These are phyloP conservation scores for Cocos nucifera DNA, from an alignment of 176 grass and related monocot genomes.

Conservation along the genomic window DNA sequence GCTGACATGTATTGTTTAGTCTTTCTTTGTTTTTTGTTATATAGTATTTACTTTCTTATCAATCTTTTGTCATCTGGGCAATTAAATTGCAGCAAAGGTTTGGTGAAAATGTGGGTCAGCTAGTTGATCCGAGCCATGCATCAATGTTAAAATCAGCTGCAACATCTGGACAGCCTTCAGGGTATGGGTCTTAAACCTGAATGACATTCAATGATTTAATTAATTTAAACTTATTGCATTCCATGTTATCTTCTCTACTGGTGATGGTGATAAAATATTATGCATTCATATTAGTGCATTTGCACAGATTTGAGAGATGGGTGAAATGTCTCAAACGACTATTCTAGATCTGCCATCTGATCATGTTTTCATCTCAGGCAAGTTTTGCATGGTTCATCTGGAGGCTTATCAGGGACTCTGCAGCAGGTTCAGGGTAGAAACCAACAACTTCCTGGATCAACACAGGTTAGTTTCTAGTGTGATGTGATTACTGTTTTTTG, in stretches of 20 bases:
- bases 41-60: not conserved
- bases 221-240: not conserved
- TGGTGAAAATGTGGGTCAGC: conserved; percentile 68
- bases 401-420: conserved; percentile 64
- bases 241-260: too few species aligned
- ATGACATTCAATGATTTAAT: not conserved
- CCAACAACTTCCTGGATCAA: conserved; percentile 71
- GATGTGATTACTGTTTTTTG: not conserved
- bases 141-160: conserved; percentile 79
- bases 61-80: too few species aligned
- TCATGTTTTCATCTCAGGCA: conserved; percentile 34
- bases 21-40: too few species aligned
- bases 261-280: not conserved
- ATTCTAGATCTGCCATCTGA: not conserved
- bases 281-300: not conserved
- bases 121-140: conserved; percentile 71
- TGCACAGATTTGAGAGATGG: not conserved
- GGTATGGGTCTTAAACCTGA: conserved; percentile 38
- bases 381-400: conserved; percentile 78
- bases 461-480: conserved; percentile 40
- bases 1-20: not conserved
- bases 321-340: too few species aligned
- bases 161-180: conserved; percentile 71
- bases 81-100: conserved; percentile 62
- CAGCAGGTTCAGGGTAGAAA: conserved; percentile 87